phyloP scores from a whole-genome alignment of 768 basidiomycete genomes.

The Lactarius sp. region DNA sequence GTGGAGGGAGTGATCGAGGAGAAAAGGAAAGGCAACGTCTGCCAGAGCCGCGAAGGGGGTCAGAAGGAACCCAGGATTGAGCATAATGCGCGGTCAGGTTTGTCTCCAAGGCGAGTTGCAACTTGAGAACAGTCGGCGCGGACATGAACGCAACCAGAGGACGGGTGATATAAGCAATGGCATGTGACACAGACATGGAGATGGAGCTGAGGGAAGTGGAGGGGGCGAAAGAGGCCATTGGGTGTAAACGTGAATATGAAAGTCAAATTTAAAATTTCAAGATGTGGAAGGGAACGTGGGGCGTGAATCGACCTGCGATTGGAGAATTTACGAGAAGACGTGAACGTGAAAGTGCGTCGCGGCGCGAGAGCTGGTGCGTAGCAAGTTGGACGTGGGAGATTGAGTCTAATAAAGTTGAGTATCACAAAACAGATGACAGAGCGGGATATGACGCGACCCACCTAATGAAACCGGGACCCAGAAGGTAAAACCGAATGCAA shows the following conservation, averaged over 20 bases:
- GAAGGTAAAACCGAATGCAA: constrained; percentile 21
- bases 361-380: constrained; percentile 29
- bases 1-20: constrained; percentile 62
- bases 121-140: constrained; percentile 58
- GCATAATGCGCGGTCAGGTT: constrained; percentile 69
- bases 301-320: constrained; percentile 63
- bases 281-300: constrained; percentile 33
- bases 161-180: constrained; percentile 67
- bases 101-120: constrained; percentile 66
- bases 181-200: constrained; percentile 65
- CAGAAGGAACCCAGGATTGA: constrained; percentile 56
- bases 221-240: constrained; percentile 26
- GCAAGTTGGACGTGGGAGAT: constrained; percentile 21
- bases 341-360: constrained; percentile 25
- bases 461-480: constrained; percentile 6
- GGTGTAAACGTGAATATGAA: constrained; percentile 13
- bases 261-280: constrained; percentile 26
- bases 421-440: neutral
- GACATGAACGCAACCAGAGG: constrained; percentile 55
- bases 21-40: constrained; percentile 73
- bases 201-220: constrained; percentile 44
- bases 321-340: constrained; percentile 28
- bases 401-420: constrained; percentile 7
- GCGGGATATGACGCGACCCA: neutral
- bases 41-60: constrained; percentile 64